phyloP scores from a whole-genome alignment of 345 rosid species.

The Reutealis trisperma region DNA sequence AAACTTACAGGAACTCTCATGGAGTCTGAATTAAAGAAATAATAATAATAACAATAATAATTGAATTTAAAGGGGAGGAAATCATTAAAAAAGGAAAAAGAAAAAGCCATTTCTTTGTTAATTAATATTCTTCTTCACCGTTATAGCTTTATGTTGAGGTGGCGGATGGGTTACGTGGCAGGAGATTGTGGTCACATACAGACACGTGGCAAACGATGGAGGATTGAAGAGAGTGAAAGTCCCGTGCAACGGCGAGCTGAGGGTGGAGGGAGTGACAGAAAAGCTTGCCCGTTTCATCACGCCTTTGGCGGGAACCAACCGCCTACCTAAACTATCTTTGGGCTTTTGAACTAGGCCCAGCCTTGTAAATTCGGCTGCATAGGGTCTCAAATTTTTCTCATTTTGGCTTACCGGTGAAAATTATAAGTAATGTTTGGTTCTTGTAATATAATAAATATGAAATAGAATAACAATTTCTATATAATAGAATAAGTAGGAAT shows the following conservation, averaged over 20 bases:
- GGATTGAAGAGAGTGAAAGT: neutral
- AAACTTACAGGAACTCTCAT: conserved; percentile 74
- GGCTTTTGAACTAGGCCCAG: too few species aligned
- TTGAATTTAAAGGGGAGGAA: neutral
- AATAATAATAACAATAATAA: too few species aligned
- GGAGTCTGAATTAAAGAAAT: neutral
- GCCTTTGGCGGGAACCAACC: conserved; percentile 27
- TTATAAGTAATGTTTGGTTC: too few species aligned
- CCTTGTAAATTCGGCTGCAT: too few species aligned
- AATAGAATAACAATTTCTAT: too few species aligned
- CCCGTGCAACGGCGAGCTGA: neutral
- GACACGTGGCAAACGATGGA: conserved; percentile 25
- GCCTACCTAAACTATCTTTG: neutral
- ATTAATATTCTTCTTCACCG: too few species aligned
- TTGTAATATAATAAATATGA: too few species aligned
- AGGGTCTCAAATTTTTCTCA: too few species aligned
- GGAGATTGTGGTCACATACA: neutral
- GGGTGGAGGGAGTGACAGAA: neutral
- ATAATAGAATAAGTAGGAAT: too few species aligned
- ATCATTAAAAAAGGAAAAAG: neutral
- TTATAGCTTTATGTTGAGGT: neutral
- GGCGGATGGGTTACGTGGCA: conserved; percentile 28
- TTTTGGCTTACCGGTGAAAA: too few species aligned
- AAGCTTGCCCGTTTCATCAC: neutral
- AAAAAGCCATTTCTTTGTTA: too few species aligned